Percentiles rank a stretch among this genome's conserved stretches.
phyloP scores from a whole-genome alignment of 441 rosid species.

The Macaranga tanarius region DNA sequence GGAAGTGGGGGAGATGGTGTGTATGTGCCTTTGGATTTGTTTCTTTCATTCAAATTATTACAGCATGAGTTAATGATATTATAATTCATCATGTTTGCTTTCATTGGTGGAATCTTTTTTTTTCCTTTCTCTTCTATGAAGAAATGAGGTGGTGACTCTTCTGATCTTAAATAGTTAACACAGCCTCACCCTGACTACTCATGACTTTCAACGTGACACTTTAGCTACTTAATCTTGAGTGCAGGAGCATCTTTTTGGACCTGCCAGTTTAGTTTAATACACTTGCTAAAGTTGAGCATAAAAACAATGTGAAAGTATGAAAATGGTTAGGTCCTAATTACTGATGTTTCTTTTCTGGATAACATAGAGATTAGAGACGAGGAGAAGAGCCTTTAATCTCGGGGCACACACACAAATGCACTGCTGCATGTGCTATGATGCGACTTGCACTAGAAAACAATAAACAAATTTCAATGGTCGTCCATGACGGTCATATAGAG shows the following conservation, averaged over 20 bases:
- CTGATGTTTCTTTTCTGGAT: background rate
- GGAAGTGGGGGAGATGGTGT: background rate
- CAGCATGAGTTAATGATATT: background rate
- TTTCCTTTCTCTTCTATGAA: too few species aligned
- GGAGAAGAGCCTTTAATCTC: background rate
- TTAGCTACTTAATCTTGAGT: too few species aligned
- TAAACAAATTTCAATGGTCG: constrained; percentile 16
- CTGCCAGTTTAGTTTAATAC: too few species aligned
- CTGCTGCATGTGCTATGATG: constrained; percentile 10
- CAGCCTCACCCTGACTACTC: too few species aligned
- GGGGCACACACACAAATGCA: background rate
- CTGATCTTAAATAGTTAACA: too few species aligned
- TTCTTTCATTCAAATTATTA: constrained; percentile 10
- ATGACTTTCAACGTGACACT: too few species aligned
- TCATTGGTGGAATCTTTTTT: background rate
- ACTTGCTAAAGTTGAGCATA: too few species aligned
- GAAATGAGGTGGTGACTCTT: too few species aligned
- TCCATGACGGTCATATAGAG: background rate
- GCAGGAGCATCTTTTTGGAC: too few species aligned
- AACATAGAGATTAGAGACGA: background rate
- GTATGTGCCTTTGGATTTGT: background rate
- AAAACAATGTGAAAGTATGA: too few species aligned
- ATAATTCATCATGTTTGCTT: background rate
- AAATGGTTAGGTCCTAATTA: background rate
- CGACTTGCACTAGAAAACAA: constrained; percentile 8